phyloP scores from a whole-genome alignment of 2,329 filamentous ascomycete genomes.

The Penicillium sp. region DNA sequence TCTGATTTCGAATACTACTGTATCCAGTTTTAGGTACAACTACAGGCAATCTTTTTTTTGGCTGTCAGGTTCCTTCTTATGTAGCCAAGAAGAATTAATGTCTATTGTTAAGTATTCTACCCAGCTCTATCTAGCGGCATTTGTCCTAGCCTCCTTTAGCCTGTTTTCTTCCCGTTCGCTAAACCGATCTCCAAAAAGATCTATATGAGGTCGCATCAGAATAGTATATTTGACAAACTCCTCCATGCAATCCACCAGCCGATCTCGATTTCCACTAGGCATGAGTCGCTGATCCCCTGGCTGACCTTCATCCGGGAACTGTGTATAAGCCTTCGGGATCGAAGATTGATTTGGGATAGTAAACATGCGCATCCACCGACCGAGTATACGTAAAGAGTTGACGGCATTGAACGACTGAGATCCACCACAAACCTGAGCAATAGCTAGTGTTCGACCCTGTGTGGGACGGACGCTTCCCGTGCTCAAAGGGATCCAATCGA shows the following conservation, averaged over 20 bases:
- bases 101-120: not conserved
- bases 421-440: constrained; percentile 65
- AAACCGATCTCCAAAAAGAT: constrained; percentile 62
- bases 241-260: constrained; percentile 68
- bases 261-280: constrained; percentile 58
- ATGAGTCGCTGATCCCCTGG: constrained; percentile 53
- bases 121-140: not conserved
- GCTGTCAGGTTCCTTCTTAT: not conserved
- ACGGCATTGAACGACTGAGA: constrained; percentile 69
- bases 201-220: constrained; percentile 62
- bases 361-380: constrained; percentile 72
- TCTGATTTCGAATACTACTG: too few relatives aligned
- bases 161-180: constrained; percentile 55
- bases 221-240: constrained; percentile 71
- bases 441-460: constrained; percentile 63
- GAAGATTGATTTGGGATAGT: constrained; percentile 66
- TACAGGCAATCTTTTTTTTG: not conserved
- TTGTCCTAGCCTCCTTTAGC: constrained; percentile 19
- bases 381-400: constrained; percentile 64
- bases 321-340: constrained; percentile 63
- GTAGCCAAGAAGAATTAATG: not conserved
- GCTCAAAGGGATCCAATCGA: constrained; percentile 68
- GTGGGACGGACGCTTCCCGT: constrained; percentile 65
- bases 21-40: too few relatives aligned
- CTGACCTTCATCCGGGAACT: constrained; percentile 56